phyloP scores from a whole-genome alignment of 768 basidiomycete genomes.

The Lentinula edodes region DNA sequence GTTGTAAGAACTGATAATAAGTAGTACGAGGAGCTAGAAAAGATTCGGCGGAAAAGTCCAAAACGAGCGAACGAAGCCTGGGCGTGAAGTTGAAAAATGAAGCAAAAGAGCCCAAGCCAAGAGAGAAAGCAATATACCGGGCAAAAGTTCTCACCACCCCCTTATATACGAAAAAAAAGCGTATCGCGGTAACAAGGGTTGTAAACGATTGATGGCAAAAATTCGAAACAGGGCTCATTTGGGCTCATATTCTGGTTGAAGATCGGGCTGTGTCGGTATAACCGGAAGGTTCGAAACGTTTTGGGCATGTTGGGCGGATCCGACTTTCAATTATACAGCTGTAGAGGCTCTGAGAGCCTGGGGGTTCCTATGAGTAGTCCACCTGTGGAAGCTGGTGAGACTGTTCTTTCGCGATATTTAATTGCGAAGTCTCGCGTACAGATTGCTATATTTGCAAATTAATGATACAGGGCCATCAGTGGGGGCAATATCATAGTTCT shows the following conservation, averaged over 20 bases:
- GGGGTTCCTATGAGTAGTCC: not conserved
- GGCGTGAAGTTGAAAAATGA: not conserved
- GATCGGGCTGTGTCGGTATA: not conserved
- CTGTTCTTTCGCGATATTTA: no score
- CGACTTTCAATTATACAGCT: no score
- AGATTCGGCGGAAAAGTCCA: not conserved
- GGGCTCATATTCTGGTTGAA: not conserved
- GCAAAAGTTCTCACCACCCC: not conserved
- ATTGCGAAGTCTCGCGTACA: no score
- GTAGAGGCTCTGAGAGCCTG: not conserved
- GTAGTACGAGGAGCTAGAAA: not conserved
- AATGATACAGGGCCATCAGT: no score
- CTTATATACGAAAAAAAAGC: not conserved
- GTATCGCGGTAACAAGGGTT: not conserved
- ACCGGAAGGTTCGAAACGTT: not conserved
- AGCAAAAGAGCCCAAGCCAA: not conserved
- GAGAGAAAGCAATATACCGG: not conserved
- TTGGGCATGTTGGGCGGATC: not conserved
- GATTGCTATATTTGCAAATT: no score
- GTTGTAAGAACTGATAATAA: conserved; percentile 7
- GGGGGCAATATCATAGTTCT: no score
- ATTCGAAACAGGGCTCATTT: not conserved
- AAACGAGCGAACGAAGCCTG: not conserved
- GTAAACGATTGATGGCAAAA: not conserved
- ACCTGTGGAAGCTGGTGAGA: no score